Base-by-base conservation (phyloP, 2,329 filamentous ascomycete genomes). In the Myriosclerotinia duriaeana region DNA sequence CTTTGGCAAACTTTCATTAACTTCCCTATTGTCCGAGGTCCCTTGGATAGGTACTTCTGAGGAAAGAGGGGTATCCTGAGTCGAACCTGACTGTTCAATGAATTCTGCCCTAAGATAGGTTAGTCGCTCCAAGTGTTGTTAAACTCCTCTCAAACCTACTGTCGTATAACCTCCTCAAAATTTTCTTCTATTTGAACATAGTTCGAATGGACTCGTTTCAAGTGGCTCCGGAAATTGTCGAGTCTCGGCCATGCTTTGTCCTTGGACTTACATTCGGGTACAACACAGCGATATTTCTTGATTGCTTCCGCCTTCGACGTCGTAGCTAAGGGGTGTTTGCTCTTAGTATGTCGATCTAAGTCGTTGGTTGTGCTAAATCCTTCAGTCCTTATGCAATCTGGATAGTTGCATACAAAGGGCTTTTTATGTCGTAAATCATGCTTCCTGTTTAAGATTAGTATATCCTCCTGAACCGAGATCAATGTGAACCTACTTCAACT, bases 221-320 rank as follows among this genome's bases (percentile, higher is more conserved):
- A 82, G 75, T 97, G 93, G 46, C 89, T 87, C 68, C 88, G 88
- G 76, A 97, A 97, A 74, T 97, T 97, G 77, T 97, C 93, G 61
- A 88, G 81, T 30, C 93, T 85, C 0, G 90, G 89, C 91, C 91
- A 97, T 46, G 83, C 79, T 76, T 96, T 96, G 1, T 80, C 80
- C 69, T 81, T 87, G 34, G 80, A 84, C 34, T 79, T 80, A 72
- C 89, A 92, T 30, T 79, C 73, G 8, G 78, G 77, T 7, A 84
- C 79, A 61, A 81, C 82, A 74, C 91, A 95, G 66, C 81, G 83
- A 70, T 84, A 91, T 50, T 80, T 80, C 68, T 83, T 83, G 54
- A 79, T 80, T 0, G 78, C 79, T n/a, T 61, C 64, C 11, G 82
- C 81, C 1, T 80, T 36, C 73, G 75, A 67, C 77, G 79, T 50